phyloP scores from a whole-genome alignment of 129 eudicot species.

The Pulicaria dysenterica region DNA sequence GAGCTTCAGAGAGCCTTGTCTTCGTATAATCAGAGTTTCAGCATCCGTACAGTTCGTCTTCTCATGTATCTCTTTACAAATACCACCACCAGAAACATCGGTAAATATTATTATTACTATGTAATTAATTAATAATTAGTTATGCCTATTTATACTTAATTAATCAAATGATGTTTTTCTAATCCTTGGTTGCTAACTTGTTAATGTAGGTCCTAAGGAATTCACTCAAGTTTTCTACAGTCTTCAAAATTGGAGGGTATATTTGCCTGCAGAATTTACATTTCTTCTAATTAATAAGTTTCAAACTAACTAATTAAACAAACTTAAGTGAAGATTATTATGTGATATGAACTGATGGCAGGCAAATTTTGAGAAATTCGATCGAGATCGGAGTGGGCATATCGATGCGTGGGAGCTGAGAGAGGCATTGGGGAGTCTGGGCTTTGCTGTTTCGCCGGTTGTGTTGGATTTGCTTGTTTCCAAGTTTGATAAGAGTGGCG shows the following conservation, averaged over 20 bases:
- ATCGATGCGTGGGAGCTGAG: conserved; percentile 66
- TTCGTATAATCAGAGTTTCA: conserved; percentile 62
- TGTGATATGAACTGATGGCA: background rate
- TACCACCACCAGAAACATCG: conserved; percentile 53
- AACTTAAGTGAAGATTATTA: background rate
- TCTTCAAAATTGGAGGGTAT: conserved; percentile 86
- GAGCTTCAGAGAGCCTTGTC: conserved; percentile 70
- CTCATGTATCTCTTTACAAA: conserved; percentile 80
- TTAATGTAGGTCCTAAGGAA: conserved; percentile 65
- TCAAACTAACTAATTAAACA: background rate
- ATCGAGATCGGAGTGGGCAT: conserved; percentile 70
- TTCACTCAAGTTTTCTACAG: conserved; percentile 65
- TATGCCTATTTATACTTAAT: no score
- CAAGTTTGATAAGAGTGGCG: conserved; percentile 72
- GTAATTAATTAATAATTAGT: no score
- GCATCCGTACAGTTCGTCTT: conserved; percentile 74
- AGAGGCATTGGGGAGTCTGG: conserved; percentile 71
- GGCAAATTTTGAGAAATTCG: conserved; percentile 72
- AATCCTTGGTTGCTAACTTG: background rate
- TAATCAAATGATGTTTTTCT: background rate
- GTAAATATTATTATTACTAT: no score
- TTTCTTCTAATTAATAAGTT: background rate
- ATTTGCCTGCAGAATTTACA: background rate
- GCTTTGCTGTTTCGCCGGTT: conserved; percentile 50
- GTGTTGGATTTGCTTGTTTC: conserved; percentile 65